Evolutionary conservation across 495 filamentous ascomycete genomes (phyloP), one percentile per base, ranked within the genome.

Genomic region (Haplographium delicatum): DNA sequence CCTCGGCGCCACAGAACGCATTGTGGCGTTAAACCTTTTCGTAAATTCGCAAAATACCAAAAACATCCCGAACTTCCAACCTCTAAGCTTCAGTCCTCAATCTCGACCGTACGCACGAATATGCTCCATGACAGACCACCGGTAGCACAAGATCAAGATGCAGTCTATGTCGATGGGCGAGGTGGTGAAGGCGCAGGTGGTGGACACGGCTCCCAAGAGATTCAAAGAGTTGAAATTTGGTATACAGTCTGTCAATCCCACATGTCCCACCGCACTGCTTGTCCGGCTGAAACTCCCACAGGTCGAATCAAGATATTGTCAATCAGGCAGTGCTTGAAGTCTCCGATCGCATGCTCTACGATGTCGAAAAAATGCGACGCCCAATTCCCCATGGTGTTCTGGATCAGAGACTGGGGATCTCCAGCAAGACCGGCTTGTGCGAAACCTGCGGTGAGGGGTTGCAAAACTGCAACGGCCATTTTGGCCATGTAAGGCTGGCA

Each of bases 171-270:
- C 50, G 8, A 25, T 38, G 8, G 39, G 53, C 46, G 72, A 75
- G 65, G 68, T 78, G 61, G 75, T 80, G 65, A 96, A 96, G 74
- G 81, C 86, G 72, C 89, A 95, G 75, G 83, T 97, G 62, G 81
- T 89, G 35, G 88, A 95, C 67, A 79, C 23, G 31, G 42, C 31
- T 5, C 42, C 42, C 7, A 44, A 95, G 76, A 78, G 88, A 51
- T 94, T 98, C 69, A 89, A 86, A 61, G 83, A 91, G 62, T 74
- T 98, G 59, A 86, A 93, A 61, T 98, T 98, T 65, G 93, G 93
- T 59, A 84, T 97, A 49, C 78, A 91, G 84, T 57, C 57, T 26
- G 33, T 44, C 23, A 5, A 34, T 26, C 27, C 11, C n/a, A 4
- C 10, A 44, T 23, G 33, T 8, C 22, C 30, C 9, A 25, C 6